phyloP scores from a whole-genome alignment of 208 protist genomes.

The Leishmania guyanensis region DNA sequence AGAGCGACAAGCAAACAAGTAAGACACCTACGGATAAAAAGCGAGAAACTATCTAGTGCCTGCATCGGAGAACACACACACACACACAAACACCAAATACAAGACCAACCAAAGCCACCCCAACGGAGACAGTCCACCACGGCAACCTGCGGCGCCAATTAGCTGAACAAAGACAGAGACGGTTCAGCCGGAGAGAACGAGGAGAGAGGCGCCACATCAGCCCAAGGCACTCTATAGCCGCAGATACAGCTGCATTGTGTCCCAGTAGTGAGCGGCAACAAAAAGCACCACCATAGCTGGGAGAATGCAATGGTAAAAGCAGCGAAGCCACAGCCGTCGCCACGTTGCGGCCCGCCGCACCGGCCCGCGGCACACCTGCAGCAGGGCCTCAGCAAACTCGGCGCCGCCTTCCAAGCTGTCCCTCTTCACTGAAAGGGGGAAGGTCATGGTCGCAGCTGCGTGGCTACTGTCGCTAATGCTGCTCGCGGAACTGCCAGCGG shows the following conservation, averaged over 20 bases:
- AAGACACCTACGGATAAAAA: neutral
- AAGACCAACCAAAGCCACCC: neutral
- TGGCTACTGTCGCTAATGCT: neutral
- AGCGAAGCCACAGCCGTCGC: slow-evolving; percentile 19
- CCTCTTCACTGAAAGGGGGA: neutral
- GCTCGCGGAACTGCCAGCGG: slow-evolving; percentile 8
- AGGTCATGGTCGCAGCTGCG: neutral
- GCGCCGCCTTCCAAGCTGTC: neutral
- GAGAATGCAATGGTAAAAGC: slow-evolving; percentile 22
- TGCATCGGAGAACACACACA: neutral
- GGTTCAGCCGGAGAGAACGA: neutral
- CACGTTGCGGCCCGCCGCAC: slow-evolving; percentile 2
- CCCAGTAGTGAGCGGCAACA: neutral
- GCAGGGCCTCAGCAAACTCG: neutral
- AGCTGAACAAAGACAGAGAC: neutral
- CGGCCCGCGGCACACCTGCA: slow-evolving; percentile 6
- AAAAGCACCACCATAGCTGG: slow-evolving; percentile 1
- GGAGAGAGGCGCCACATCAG: neutral
- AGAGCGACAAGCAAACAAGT: neutral
- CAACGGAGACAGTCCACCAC: neutral
- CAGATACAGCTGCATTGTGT: neutral
- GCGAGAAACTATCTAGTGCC: neutral
- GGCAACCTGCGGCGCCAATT: neutral
- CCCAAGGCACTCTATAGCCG: neutral
- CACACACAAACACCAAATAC: neutral